Evolutionary conservation across 768 basidiomycete species (phyloP), one percentile per base, ranked within the genome.

Genomic region (Tulasnella sp.): DNA sequence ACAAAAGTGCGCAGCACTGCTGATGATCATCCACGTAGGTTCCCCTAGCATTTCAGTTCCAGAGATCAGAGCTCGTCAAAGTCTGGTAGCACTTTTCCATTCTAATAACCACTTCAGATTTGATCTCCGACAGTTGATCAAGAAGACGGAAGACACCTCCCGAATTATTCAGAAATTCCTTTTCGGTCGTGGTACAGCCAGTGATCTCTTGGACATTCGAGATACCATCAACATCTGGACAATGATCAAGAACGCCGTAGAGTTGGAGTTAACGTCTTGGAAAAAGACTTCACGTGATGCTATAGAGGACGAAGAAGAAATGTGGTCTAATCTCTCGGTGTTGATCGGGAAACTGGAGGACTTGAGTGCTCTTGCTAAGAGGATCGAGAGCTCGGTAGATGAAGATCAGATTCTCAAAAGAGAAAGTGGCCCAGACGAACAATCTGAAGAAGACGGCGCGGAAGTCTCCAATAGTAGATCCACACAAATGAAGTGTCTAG

Each of bases 161-260:
- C 81, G 89, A 10, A 75, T 87, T 39, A 74, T 85, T 13, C 89
- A 92, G 58, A 77, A 75, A 54, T 82, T 91, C 58, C 63, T 80
- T 2, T 70, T 84, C 10, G 74, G 81, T 1, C 75, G 78, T 48
- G 85, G 83, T 24, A 76, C 77, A 49, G 63, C 74, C 16, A 70
- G 63, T 43, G 89, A 90, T 59, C 69, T 92, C 24, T 62, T 76
- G 9, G 67, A 77, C 2, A 73, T 92, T 34, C 74, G 74, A 55
- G 66, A 69, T 19, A 79, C 83, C 4, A 77, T 87, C 50, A 66
- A 65, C 3, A 64, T 69, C 13, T 88, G 86, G 82, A 56, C 65
- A 7, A 60, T 60, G 15, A 73, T 89, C 46, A 66, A 66, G 57
- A 56, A 41, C 65, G 69, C 44, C 57, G 43, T 10, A 58, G 57